Evolutionary conservation across 352 stramenopile species (phyloP), one percentile per base, ranked within the genome.

Genomic region (Globisporangium canariense): DNA sequence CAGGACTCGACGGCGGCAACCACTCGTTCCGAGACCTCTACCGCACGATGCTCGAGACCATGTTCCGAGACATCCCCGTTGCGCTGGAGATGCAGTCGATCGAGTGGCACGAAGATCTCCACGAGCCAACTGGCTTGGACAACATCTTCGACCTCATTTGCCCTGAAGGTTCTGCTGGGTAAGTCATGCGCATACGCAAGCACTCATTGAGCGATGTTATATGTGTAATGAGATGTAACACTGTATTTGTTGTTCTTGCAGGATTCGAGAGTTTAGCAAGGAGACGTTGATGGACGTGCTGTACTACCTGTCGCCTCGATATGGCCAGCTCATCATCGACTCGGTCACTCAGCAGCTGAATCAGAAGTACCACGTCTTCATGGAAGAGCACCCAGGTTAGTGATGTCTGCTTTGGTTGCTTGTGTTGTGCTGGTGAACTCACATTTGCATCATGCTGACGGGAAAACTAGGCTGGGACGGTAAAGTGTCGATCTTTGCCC

Each of bases 231-330:
- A 28, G 25, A 28, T 28, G 25, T 28, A 28, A 28, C 25, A 28
- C 25, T 28, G 25, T 57, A 41, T 25, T 32, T 45, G 36, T 34
- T 20, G n/a, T 28, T 32, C 10, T 5, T 30, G 8, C 65, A 93
- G 87, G 41, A 91, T 98, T 67, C 80, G 93, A 45, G 79, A 96
- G 34, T 98, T 98, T 67, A 96, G 90, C 66, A 98, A 98, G 66
- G 91, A 97, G 70, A 97, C 93, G 0, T 76, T 98, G 36, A 96
- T 98, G 86, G 93, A 98, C 58, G 84, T 97, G n/a, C 67, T 98
- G 4, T 98, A 97, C 55, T 98, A 97, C 73, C 74, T 98, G 67
- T 96, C 85, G 18, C 88, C 91, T 40, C 76, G 86, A 3, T 97
- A 97, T 67, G 89, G 93, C 7, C 91, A 98, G 62, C 73, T 97